Evolutionary conservation across 2,329 filamentous ascomycete genomes (phyloP).

Genomic region (Ophiostoma piceae): DNA sequence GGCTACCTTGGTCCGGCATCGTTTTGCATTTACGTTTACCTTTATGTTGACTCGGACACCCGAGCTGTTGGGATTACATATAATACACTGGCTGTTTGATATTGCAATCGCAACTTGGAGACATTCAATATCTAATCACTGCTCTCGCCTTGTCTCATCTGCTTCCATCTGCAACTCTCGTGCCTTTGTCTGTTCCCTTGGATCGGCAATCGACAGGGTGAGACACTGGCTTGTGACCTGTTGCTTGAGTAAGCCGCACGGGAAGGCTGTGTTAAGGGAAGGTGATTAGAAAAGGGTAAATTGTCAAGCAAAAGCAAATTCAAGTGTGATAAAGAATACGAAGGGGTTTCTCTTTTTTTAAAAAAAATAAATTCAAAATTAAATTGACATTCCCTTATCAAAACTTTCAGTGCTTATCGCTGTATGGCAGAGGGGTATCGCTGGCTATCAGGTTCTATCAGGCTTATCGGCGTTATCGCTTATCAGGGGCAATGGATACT

Average conservation of each 20-base stretch:
- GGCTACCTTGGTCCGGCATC: not conserved
- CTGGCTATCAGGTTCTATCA: not conserved
- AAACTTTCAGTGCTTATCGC: not conserved
- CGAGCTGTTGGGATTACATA: not conserved
- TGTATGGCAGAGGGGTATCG: not conserved
- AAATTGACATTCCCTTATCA: not conserved
- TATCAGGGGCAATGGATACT: not conserved
- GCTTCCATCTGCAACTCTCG: not conserved
- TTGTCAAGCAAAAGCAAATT: not conserved
- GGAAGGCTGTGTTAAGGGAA: not conserved
- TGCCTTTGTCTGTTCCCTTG: slow-evolving; percentile 7
- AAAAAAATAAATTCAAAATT: not conserved
- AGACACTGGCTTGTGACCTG: not conserved
- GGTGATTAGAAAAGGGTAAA: not conserved
- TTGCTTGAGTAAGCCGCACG: not conserved
- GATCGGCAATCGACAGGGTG: slow-evolving; percentile 1
- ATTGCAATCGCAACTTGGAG: not conserved
- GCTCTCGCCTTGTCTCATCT: not conserved
- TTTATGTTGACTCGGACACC: slow-evolving; percentile 2
- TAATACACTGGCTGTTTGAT: not conserved
- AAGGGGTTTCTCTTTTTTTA: not conserved
- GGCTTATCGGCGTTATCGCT: not conserved
- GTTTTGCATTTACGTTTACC: not conserved
- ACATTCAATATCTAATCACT: not conserved
- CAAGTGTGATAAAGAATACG: not conserved